Base-by-base conservation (phyloP, 371 early-diverging fungal genomes). In the Haplosporangium sp. region DNA sequence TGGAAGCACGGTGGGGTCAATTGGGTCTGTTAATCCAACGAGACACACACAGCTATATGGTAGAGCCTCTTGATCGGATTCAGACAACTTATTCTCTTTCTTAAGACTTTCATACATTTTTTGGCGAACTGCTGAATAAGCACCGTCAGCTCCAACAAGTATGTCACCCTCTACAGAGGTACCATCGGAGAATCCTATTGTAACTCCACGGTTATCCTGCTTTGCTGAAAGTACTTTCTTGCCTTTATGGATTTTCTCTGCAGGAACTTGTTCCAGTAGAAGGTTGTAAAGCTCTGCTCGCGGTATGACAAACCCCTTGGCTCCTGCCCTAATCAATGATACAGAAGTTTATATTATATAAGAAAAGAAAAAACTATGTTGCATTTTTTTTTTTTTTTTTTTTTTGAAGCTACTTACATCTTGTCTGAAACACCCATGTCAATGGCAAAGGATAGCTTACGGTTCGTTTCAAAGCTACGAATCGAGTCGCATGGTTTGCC, bases 131-230 rank as follows among this genome's bases (percentile, higher is more conserved):
- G 11, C 57, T 37, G 57, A 56, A 37, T 56, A 56, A 5, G 57
- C 57, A 4, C 57, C 57, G 10, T 56, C 57, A 15, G 57, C 57
- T 34, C 57, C 57, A 8, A 56, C 57, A 20, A 56, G 57, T 34
- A 56, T 34, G 9, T 56, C 57, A 15, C 57, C 57, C 10, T 56
- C 57, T 1, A 35, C 57, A 19, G 13, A 27, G 13, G 57, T 35
- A 8, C 57, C 57, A 20, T 56, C 57, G 4, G 57, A 56, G 37
- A 27, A 56, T 27, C 9, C 34, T 27, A 56, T 34, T 2, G 4
- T 9, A 20, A 56, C 57, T 56, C 57, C 57, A 13, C 13, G 8
- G 10, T 27, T 35, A 13, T 13, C 57, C 15, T 56, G 57, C 5
- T 3, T 4, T 13, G 57, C 34, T 56, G 57, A 34, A 17, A 56